Base-by-base conservation (phyloP, 2,329 filamentous ascomycete genomes). In the Fusarium oligoseptatum region DNA sequence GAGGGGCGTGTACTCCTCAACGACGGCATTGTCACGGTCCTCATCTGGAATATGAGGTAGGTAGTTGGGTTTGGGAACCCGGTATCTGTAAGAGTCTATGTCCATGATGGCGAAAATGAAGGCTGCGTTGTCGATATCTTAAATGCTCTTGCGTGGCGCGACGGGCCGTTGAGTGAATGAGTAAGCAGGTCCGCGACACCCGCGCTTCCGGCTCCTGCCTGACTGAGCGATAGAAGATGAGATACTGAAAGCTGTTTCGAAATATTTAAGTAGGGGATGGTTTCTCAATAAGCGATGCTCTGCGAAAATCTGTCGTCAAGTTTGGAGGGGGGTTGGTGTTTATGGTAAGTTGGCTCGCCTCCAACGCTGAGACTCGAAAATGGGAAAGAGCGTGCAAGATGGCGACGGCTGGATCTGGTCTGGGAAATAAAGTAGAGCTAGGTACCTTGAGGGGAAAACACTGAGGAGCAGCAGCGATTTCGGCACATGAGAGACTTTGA, bases 41-140 rank as follows among this genome's bases (percentile, higher is more conserved):
- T 84, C 82, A 66, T 88, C 86, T 36, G 84, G 78, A 70, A 86
- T 87, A 79, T 90, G 88, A 52, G 89, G 89, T 12, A 91, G 83
- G 74, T 91, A 91, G 79, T 91, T 91, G 41, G 89, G 88, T 78
- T 87, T 90, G 39, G 89, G 89, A 9, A 88, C 85, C 77, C 87
- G 86, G 72, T 87, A 87, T 70, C 84, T 84, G 82, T 90, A 90
- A 41, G 85, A 80, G 77, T 88, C 82, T 77, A 83, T 82, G 73
- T 87, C 77, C 81, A 82, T 81, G 71, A 36, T 70, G 64, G 71
- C 37, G 60, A 29, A 32, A 66, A 56, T 17, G 72, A 36, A 55
- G 56, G 52, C 37, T 41, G 60, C 52, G 24, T 45, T 29, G 58
- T 56, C 55, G 32, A 36, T 56, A 57, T 37, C 58, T 66, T 43